These are phyloP conservation scores for Candida incommunis DNA, from an alignment of 805 yeast genomes.

Conservation along the genomic window DNA sequence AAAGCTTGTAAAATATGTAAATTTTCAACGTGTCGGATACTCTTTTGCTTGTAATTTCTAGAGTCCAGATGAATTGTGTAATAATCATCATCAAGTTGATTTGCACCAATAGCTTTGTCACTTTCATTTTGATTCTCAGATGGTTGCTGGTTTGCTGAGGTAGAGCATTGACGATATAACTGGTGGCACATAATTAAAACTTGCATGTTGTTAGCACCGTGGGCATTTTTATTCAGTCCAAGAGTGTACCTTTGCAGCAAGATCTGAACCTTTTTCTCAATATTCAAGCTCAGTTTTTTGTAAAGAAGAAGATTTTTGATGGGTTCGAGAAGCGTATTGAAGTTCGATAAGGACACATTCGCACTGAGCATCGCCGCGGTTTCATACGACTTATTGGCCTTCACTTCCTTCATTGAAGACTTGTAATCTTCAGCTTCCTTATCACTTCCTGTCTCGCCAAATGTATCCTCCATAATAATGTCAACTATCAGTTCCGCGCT, in stretches of 20 bases:
- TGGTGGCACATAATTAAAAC: slow-evolving; percentile 63
- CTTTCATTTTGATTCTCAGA: slow-evolving; percentile 8
- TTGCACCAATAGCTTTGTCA: slow-evolving; percentile 12
- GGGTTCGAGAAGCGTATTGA: slow-evolving; percentile 51
- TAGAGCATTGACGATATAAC: slow-evolving; percentile 44
- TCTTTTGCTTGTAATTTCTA: slow-evolving; percentile 28
- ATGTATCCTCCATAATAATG: slow-evolving; percentile 79
- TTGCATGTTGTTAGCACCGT: slow-evolving; percentile 34
- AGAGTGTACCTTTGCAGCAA: slow-evolving; percentile 57
- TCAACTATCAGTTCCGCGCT: slow-evolving; percentile 43
- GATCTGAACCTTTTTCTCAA: slow-evolving; percentile 66
- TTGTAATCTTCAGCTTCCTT: slow-evolving; percentile 89
- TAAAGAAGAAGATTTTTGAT: slow-evolving; percentile 43
- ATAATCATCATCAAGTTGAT: slow-evolving; percentile 39
- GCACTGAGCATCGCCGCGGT: slow-evolving; percentile 66
- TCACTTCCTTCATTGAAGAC: slow-evolving; percentile 79
- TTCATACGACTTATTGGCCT: slow-evolving; percentile 76
- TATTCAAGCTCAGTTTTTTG: slow-evolving; percentile 51
- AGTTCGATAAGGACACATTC: slow-evolving; percentile 42
- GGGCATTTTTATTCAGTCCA: slow-evolving; percentile 67
- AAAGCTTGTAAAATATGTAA: slow-evolving; percentile 55
- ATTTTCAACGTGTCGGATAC: slow-evolving; percentile 34
- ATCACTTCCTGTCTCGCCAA: slow-evolving; percentile 86
- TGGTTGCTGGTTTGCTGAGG: slow-evolving; percentile 23
- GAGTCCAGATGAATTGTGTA: slow-evolving; percentile 63